phyloP scores from a whole-genome alignment of 441 rosid genomes.

The Arabidopsis hybrid region DNA sequence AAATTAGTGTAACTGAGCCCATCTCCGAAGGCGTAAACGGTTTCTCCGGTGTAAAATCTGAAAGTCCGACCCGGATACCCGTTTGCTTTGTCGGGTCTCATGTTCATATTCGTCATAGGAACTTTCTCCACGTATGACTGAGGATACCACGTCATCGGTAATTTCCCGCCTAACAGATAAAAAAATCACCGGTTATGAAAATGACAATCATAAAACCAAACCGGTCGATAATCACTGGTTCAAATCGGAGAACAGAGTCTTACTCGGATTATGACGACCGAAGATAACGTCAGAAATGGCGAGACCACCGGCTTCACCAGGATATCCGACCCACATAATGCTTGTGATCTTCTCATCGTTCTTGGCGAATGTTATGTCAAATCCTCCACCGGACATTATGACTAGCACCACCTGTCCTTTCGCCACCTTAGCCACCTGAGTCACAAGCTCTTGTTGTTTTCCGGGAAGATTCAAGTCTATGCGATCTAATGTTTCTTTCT shows the following conservation, averaged over 20 bases:
- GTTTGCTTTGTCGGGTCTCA: constrained; percentile 75
- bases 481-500: constrained; percentile 64
- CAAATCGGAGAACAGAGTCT: constrained; percentile 16
- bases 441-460: constrained; percentile 67
- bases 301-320: constrained; percentile 90
- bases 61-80: constrained; percentile 95
- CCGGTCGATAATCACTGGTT: neutral
- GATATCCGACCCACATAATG: constrained; percentile 92
- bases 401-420: constrained; percentile 84
- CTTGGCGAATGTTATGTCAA: constrained; percentile 81
- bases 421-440: constrained; percentile 70
- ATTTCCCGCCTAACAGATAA: constrained; percentile 65
- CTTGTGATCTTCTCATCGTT: constrained; percentile 61
- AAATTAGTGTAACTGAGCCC: constrained; percentile 69
- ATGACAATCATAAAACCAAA: neutral
- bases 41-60: constrained; percentile 75
- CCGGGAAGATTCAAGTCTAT: constrained; percentile 69
- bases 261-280: constrained; percentile 80
- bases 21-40: constrained; percentile 75
- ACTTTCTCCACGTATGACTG: constrained; percentile 75
- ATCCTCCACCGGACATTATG: constrained; percentile 87
- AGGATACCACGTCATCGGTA: constrained; percentile 98
- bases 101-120: constrained; percentile 97
- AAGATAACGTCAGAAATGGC: constrained; percentile 85
- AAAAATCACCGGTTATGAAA: constrained; percentile 18